These are phyloP conservation scores for Chalciporus sp. DNA, from an alignment of 1,284 basidiomycete species.

Conservation along the genomic window DNA sequence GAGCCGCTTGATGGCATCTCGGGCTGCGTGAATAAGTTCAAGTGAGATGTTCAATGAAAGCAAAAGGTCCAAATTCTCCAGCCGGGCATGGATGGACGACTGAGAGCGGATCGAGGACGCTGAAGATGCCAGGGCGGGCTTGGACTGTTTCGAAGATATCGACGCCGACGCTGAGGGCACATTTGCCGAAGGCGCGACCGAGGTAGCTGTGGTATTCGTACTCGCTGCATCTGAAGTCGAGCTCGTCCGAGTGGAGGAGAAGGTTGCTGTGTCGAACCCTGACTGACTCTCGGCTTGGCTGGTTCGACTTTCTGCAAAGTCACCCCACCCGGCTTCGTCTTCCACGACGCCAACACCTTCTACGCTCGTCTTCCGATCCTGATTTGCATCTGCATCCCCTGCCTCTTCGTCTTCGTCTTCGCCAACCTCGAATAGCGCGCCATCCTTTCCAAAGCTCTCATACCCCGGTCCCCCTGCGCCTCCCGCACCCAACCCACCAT, in stretches of 20 bases:
- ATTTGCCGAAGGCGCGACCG: neutral
- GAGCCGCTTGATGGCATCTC: slow-evolving; percentile 88
- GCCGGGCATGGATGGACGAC: neutral
- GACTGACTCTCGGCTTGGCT: neutral
- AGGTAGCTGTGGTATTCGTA: neutral
- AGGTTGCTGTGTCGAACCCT: neutral
- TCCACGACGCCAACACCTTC: slow-evolving; percentile 1
- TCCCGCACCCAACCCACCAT: slow-evolving; percentile 31
- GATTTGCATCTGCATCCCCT: no score
- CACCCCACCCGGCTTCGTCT: slow-evolving; percentile 17
- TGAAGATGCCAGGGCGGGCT: neutral
- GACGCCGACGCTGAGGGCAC: neutral
- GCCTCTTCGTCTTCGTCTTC: slow-evolving; percentile 50
- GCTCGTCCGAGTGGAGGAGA: neutral
- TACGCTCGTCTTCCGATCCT: no score
- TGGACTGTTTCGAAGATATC: neutral
- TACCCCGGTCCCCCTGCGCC: slow-evolving; percentile 19
- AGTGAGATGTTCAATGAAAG: slow-evolving; percentile 91
- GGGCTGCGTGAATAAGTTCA: slow-evolving; percentile 89
- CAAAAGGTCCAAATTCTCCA: slow-evolving; percentile 70
- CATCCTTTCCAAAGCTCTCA: slow-evolving; percentile 43
- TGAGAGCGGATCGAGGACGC: slow-evolving; percentile 3
- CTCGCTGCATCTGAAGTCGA: slow-evolving; percentile 1
- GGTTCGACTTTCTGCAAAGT: slow-evolving; percentile 15
- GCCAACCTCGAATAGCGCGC: slow-evolving; percentile 63